Evolutionary conservation across 1,284 basidiomycete species (phyloP), one percentile per base, ranked within the genome.

Genomic region (Irpex sp.): DNA sequence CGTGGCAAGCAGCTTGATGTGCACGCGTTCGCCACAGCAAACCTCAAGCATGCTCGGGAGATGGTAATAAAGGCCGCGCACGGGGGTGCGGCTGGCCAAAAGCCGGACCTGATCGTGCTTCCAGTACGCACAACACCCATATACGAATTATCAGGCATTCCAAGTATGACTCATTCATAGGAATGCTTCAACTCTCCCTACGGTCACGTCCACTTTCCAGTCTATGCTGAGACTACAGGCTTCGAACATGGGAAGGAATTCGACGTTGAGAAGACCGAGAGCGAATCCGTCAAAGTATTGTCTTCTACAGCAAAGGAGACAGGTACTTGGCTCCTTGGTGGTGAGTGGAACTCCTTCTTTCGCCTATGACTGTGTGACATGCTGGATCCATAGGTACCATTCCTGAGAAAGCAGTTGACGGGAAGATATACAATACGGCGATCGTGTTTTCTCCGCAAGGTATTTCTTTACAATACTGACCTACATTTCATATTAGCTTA

Each of bases 111-210:
- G 15, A 86, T 98, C 66, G 94, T 97, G 13, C 80, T 99, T 48
- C 97, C 97, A 3, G 95, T 93, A 68, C 64, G 87, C 21, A 8
- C 19, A 21, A 21, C 31, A 37, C n/a, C 34, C 60, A 8, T 7
- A 57, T 44, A 37, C n/a, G 21, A 6, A 17, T 5, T 9, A 34
- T n/a, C 9, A 38, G 40, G 26, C 36, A 13, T 51, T 7, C 6
- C 13, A 21, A 21, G 6, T 26, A 2, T 47, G 59, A n/a, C 54
- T 34, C 9, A 21, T 9, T 54, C 59, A 21, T 70, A 96, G 88
- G 97, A 99, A 84, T 95, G 95, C 79, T 99, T 99, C 82, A 99
- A 99, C 77, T 96, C 94, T 11, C 96, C 96, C 0, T 99, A 99
- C 72, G 96, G 96, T 0, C 89, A 93, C 66, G 81, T 83, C 4